Evolutionary conservation across 805 yeast genomes (phyloP), one percentile per base, ranked within the genome.

Genomic region (Candida boleticola): DNA sequence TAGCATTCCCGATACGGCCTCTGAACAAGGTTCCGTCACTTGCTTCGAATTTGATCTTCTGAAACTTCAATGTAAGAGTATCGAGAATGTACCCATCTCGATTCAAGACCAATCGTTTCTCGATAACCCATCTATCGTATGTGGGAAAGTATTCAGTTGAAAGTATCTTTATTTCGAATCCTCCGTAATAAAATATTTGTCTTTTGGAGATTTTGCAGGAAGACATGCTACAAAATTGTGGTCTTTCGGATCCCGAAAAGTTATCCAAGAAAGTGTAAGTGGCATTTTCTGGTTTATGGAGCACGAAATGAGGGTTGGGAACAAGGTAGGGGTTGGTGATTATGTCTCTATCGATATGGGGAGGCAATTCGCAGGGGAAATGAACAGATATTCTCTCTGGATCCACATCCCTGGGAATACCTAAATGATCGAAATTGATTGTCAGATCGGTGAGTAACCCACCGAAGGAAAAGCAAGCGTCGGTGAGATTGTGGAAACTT

Each of bases 181-280:
- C 95, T n/a, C 92, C 95, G 54, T 77, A 83, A 44, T 75, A 73
- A 48, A 83, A 71, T 13, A 80, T 68, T 51, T 82, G 82, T 29
- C 79, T 61, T n/a, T 71, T 66, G 3, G 85, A 76, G 3, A 85
- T 62, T 41, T 62, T 68, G 6, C 78, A 66, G 14, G 76, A 70
- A 4, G 70, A 52, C 56, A 79, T 63, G 41, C 79, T 73, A 34
- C 76, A 53, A 16, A 83, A 73, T 3, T 77, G 74, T 0, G 89
- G 89, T 4, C 68, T 52, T 13, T 40, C 46, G 13, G 46, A 43
- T 7, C 44, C 40, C 20, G 45, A 41, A 21, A 50, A 43, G 4
- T 53, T 53, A 33, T 61, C 64, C 43, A 61, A 49, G 21, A 57
- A 54, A 3, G 61, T 60, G 4, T 62, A 48, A 0, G 70, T 56